Evolutionary conservation across 169 alveolate species (phyloP).

Genomic region (Plasmodium gonderi): DNA sequence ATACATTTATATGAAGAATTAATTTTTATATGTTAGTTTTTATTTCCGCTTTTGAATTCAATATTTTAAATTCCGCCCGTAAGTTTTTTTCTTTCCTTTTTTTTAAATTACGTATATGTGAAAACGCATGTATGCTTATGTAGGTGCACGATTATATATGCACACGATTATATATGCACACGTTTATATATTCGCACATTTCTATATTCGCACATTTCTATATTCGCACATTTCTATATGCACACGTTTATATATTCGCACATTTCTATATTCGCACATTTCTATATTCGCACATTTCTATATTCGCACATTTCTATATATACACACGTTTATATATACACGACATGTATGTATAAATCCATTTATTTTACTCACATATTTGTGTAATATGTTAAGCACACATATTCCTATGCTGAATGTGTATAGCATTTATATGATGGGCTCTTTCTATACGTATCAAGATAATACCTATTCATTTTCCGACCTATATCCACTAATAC

Average conservation of each 20-base stretch:
- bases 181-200: constrained; percentile 49
- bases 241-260: not conserved
- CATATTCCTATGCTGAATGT: too few species aligned
- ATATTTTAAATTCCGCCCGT: not conserved
- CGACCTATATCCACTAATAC: not conserved
- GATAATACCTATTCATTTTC: too few species aligned
- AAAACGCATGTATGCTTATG: not conserved
- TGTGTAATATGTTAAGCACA: too few species aligned
- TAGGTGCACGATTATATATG: not conserved
- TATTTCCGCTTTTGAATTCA: not conserved
- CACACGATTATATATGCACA: not conserved
- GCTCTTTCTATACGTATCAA: too few species aligned
- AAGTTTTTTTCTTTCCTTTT: too few species aligned
- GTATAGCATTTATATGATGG: too few species aligned
- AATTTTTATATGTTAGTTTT: not conserved
- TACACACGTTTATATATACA: not conserved
- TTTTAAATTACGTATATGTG: not conserved
- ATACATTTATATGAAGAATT: not conserved
- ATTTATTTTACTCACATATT: too few species aligned
- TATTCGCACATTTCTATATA: not conserved
- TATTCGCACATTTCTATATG: not conserved
- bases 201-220: constrained; percentile 38
- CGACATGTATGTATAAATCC: not conserved
- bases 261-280: not conserved
- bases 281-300: not conserved